phyloP scores from a whole-genome alignment of 768 basidiomycete genomes.

The Suillus discolor region DNA sequence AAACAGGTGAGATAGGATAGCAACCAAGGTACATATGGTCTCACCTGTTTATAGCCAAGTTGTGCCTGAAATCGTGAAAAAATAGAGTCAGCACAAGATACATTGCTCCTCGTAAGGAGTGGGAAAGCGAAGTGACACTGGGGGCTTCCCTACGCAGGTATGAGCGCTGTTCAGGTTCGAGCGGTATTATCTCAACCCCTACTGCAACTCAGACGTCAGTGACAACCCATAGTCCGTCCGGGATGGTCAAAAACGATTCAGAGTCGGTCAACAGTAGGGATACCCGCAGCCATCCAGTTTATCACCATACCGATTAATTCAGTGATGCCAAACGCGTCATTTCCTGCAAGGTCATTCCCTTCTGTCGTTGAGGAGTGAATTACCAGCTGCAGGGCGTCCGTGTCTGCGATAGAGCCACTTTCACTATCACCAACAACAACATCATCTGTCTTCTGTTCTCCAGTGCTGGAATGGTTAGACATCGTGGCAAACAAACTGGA shows the following conservation, averaged over 20 bases:
- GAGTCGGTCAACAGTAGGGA: constrained; percentile 48
- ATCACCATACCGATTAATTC: constrained; percentile 66
- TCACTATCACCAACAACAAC: constrained; percentile 21
- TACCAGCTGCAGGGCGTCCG: constrained; percentile 62
- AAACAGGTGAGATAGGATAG: constrained; percentile 8
- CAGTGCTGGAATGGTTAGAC: constrained; percentile 22
- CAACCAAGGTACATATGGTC: constrained; percentile 1
- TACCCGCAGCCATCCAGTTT: constrained; percentile 89
- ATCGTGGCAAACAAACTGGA: constrained; percentile 16
- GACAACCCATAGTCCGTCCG: constrained; percentile 19
- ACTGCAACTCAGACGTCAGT: constrained; percentile 33
- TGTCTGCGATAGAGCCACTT: constrained; percentile 35
- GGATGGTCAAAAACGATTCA: constrained; percentile 21
- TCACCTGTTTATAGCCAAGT: constrained; percentile 81
- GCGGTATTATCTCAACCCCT: constrained; percentile 96
- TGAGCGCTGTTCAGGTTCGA: constrained; percentile 97
- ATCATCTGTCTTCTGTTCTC: constrained; percentile 16
- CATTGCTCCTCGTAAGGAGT: constrained; percentile 41
- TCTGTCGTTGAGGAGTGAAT: constrained; percentile 31
- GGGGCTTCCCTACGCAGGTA: constrained; percentile 98
- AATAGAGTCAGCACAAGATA: constrained; percentile 50
- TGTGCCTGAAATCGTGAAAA: constrained; percentile 50
- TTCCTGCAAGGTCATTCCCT: constrained; percentile 34
- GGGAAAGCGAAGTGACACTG: constrained; percentile 58
- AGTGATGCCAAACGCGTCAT: constrained; percentile 32